Evolutionary conservation across 768 basidiomycete species (phyloP).

Genomic region (Termitomyces sp.): DNA sequence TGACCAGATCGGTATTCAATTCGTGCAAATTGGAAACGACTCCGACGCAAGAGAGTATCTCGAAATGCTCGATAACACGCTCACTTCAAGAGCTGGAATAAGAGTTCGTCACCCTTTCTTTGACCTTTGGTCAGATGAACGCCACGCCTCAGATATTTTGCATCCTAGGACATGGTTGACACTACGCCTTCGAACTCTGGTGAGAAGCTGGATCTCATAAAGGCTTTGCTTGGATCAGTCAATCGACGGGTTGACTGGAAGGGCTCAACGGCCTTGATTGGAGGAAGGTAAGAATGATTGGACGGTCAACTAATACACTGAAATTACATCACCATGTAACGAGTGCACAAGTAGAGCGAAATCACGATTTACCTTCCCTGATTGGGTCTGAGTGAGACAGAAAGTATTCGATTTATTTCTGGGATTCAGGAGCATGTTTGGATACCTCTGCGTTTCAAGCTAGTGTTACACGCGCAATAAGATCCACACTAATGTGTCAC

Average conservation of each 20-base stretch:
- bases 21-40: conserved; percentile 14
- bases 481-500: no score
- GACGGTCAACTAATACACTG: neutral
- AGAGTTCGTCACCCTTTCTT: conserved; percentile 26
- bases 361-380: no score
- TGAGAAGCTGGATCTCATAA: conserved; percentile 44
- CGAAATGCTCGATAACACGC: neutral
- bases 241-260: conserved; percentile 31
- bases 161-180: conserved; percentile 57
- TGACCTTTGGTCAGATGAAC: neutral
- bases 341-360: no score
- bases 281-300: neutral
- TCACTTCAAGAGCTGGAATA: conserved; percentile 18
- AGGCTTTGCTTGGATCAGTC: conserved; percentile 59
- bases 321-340: no score
- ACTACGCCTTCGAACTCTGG: conserved; percentile 43
- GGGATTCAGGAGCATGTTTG: no score
- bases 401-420: no score
- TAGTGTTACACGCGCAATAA: no score
- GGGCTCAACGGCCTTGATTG: conserved; percentile 4
- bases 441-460: no score
- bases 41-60: conserved; percentile 21
- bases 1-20: conserved; percentile 27
- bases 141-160: no score
- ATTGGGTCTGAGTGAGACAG: no score